Base-by-base conservation (phyloP, 176 grass and related monocot species). In the Bonia amplexicaulis region DNA sequence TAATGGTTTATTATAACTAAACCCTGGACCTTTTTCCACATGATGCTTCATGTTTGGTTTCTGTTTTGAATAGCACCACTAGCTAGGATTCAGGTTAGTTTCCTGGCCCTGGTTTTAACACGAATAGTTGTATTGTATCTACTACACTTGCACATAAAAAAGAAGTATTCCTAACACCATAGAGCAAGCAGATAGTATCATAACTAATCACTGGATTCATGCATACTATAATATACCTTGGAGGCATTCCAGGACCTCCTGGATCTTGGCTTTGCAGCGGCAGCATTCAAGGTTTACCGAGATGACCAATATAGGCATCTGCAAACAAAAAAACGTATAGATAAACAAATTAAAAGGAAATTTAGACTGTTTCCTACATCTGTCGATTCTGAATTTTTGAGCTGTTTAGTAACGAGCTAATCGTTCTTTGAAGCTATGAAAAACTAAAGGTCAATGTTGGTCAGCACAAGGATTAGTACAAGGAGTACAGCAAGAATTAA, bases 281-380 rank as follows among this genome's bases (percentile, higher is more conserved):
- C 44, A 23, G 71, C 82, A 89, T 20, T 66, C 16, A 71, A 64
- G 63, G 77, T 89, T 19, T 29, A 66, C 53, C 26, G 63, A 23
- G 65, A 89, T 69, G 46, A 89, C 49, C 70, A 89, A 9, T 51
- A 89, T 85, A 31, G 16, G 0, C 82, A 89, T 89, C 82, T 85
- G 62, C 33, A 84, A 88, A 59, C 15, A 79, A 88, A 59, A 11
- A 27, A 35, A 1, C 15, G 49, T 17, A 26, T 2, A 54, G 35
- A 70, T 3, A 19, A 60, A 40, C 23, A 63, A 29, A 29, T 29
- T 12, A 12, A 59, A n/a, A 6, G 4, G 17, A 59, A 33, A 33
- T 33, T 33, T 33, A 33, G 25, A 27, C 12, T 14, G 61, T 29
- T 9, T 15, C 62, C 26, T 65, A 31, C n/a, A 27, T 0, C 2